Percentiles rank a stretch among this genome's conserved stretches.
Evolutionary conservation across 331 rosid genomes (phyloP).

Genomic region (Acacia pycnantha): DNA sequence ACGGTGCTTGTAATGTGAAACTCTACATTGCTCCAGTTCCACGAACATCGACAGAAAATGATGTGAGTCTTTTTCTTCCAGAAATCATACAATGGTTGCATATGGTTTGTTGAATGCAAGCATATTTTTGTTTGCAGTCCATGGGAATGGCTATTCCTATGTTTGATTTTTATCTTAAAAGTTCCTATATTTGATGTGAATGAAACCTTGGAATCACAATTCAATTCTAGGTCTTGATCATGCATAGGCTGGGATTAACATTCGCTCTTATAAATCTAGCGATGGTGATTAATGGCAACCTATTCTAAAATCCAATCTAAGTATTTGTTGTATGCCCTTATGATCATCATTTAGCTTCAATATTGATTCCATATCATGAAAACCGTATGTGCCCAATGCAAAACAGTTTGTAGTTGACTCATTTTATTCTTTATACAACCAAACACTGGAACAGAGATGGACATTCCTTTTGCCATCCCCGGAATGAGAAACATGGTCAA

Average conservation of each 20-base stretch:
- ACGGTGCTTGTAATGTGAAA: slow-evolving; percentile 43
- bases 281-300: not conserved
- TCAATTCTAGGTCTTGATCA: slow-evolving; percentile 15
- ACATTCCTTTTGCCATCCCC: slow-evolving; percentile 7
- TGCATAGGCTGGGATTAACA: not conserved
- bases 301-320: not conserved
- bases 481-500: not conserved
- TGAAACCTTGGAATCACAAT: not conserved
- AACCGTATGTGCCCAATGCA: not conserved
- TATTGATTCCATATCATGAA: not conserved
- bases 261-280: not conserved
- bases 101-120: not conserved
- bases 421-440: not conserved
- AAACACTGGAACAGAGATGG: not conserved
- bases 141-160: not conserved
- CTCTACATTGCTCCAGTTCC: slow-evolving; percentile 85
- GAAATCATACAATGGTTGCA: not conserved
- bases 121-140: not conserved
- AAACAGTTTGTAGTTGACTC: slow-evolving; percentile 1
- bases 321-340: not conserved
- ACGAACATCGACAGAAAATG: slow-evolving; percentile 58
- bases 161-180: not conserved
- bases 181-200: not conserved
- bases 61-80: slow-evolving; percentile 47
- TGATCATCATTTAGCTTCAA: slow-evolving; percentile 16